Evolutionary conservation across 2,329 filamentous ascomycete species (phyloP).

Genomic region (Gnomoniopsis sp.): DNA sequence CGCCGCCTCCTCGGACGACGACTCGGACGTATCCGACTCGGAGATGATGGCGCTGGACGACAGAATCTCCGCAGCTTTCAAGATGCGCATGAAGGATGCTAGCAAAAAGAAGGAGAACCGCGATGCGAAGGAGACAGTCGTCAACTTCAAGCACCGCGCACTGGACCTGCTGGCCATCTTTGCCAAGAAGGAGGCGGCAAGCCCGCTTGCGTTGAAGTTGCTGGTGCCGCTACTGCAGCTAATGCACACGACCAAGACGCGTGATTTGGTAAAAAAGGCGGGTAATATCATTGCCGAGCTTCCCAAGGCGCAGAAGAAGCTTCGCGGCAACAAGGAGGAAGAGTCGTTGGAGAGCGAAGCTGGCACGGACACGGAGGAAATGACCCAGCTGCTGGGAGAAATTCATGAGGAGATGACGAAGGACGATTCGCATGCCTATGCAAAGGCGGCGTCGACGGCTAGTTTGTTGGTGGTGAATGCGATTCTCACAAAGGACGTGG

Average conservation of each 20-base stretch:
- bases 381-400: constrained; percentile 55
- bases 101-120: constrained; percentile 81
- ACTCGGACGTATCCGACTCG: constrained; percentile 88
- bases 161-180: constrained; percentile 85
- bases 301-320: constrained; percentile 64
- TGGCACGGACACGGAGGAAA: constrained; percentile 28
- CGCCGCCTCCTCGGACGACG: constrained; percentile 56
- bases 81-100: constrained; percentile 67
- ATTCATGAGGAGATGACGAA: constrained; percentile 67
- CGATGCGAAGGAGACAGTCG: constrained; percentile 81
- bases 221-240: constrained; percentile 75
- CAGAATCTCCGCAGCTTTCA: constrained; percentile 82
- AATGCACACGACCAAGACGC: constrained; percentile 71
- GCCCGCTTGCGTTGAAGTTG: constrained; percentile 63
- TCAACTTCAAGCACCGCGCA: constrained; percentile 93
- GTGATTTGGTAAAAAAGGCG: constrained; percentile 71
- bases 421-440: constrained; percentile 66
- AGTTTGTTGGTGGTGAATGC: constrained; percentile 65
- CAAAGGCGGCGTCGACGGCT: constrained; percentile 69
- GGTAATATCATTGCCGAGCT: constrained; percentile 70
- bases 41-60: constrained; percentile 89
- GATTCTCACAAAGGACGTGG: constrained; percentile 48
- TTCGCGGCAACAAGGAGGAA: constrained; percentile 38
- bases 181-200: constrained; percentile 72
- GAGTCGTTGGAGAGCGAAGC: constrained; percentile 31